A percentile compares a stretch with the other conserved stretches of the same genome.
Evolutionary conservation across 345 rosid genomes (phyloP).

Genomic region (Ceriops decandra): DNA sequence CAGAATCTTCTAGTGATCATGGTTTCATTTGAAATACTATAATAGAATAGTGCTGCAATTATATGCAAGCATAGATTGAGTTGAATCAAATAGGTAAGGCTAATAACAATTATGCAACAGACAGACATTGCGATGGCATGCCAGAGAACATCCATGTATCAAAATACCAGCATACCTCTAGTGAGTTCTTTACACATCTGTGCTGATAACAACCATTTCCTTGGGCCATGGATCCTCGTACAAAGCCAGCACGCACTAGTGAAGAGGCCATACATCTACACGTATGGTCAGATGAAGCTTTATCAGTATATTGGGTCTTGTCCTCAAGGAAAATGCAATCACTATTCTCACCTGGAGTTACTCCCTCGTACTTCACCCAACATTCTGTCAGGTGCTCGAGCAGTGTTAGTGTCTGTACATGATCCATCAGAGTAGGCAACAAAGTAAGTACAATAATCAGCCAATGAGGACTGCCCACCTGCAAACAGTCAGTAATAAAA

Average conservation of each 20-base stretch:
- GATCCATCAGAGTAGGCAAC: constrained; percentile 99
- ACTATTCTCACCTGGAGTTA: constrained; percentile 63
- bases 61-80: too few species aligned
- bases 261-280: constrained; percentile 97
- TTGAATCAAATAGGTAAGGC: background rate
- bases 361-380: constrained; percentile 96
- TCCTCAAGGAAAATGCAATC: constrained; percentile 6
- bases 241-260: constrained; percentile 90
- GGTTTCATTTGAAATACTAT: too few species aligned
- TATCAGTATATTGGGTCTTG: constrained; percentile 20
- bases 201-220: constrained; percentile 99
- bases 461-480: constrained; percentile 98
- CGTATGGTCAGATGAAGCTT: constrained; percentile 12
- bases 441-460: constrained; percentile 96
- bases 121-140: background rate
- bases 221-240: constrained; percentile 86
- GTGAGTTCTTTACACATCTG: constrained; percentile 67
- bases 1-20: too few species aligned
- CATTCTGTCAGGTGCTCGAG: constrained; percentile 99
- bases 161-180: constrained; percentile 57
- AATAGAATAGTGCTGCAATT: too few species aligned
- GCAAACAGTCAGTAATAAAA: constrained; percentile 26
- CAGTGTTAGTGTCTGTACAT: constrained; percentile 88
- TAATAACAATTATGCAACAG: background rate
- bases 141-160: background rate